phyloP scores from a whole-genome alignment of 441 rosid genomes.

The Eutrema salsugineum region DNA sequence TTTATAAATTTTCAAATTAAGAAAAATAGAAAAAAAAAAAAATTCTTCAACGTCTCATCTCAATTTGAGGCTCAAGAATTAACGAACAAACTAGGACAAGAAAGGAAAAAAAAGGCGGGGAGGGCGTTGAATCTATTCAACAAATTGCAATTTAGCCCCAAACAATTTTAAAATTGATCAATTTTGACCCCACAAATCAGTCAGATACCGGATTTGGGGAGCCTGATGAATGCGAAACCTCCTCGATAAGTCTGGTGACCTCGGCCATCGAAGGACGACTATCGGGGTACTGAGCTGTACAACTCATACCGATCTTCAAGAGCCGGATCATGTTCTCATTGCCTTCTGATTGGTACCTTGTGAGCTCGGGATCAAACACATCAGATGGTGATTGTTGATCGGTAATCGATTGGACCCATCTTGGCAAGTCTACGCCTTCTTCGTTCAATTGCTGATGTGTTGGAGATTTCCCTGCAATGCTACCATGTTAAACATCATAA shows the following conservation, averaged over 20 bases:
- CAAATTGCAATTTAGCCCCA: slow-evolving; percentile 13
- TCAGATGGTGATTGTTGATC: slow-evolving; percentile 56
- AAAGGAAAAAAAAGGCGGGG: background rate
- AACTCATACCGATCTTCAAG: slow-evolving; percentile 56
- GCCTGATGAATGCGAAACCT: slow-evolving; percentile 33
- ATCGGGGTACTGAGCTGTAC: slow-evolving; percentile 58
- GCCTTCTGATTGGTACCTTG: slow-evolving; percentile 55
- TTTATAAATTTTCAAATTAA: background rate
- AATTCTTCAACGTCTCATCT: slow-evolving; percentile 17
- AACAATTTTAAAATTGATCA: slow-evolving; percentile 15
- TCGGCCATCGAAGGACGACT: slow-evolving; percentile 60
- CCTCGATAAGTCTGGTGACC: slow-evolving; percentile 47
- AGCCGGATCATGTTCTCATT: slow-evolving; percentile 54
- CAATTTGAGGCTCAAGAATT: slow-evolving; percentile 35
- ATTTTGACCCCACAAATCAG: slow-evolving; percentile 7
- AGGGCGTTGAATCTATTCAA: slow-evolving; percentile 11
- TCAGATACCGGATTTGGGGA: slow-evolving; percentile 24
- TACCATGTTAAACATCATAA: slow-evolving; percentile 1
- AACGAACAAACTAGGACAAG: slow-evolving; percentile 14
- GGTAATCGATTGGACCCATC: slow-evolving; percentile 73
- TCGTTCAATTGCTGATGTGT: slow-evolving; percentile 51
- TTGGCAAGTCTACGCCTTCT: slow-evolving; percentile 76
- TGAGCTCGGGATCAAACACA: slow-evolving; percentile 65
- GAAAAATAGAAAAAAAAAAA: background rate
- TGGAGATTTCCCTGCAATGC: slow-evolving; percentile 52